Evolutionary conservation across 495 filamentous ascomycete species (phyloP).

Genomic region (Ramalina peruviana): DNA sequence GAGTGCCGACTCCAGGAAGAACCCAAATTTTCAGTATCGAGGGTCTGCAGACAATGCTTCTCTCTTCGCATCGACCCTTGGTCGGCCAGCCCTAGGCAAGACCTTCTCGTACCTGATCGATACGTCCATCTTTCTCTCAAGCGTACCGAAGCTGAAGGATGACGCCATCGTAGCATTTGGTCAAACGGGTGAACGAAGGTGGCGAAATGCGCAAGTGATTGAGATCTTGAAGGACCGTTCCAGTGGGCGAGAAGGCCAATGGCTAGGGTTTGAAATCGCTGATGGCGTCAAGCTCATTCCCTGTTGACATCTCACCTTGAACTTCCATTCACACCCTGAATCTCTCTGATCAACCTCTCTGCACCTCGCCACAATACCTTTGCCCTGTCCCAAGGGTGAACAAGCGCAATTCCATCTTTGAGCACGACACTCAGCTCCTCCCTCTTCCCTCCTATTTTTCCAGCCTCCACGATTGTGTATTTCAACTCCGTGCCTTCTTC

Average conservation of each 20-base stretch:
- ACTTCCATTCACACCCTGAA: too few relatives aligned
- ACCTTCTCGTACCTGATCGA: constrained; percentile 12
- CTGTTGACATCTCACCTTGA: not conserved
- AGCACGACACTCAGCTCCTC: constrained; percentile 2
- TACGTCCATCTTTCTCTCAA: constrained; percentile 11
- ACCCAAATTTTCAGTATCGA: constrained; percentile 1
- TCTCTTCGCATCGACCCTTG: constrained; percentile 11
- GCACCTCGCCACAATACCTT: too few relatives aligned
- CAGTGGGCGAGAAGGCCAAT: constrained; percentile 12
- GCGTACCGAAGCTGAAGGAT: constrained; percentile 4
- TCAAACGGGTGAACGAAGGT: not conserved
- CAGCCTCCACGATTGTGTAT: constrained; percentile 8
- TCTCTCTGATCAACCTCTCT: too few relatives aligned
- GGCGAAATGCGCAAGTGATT: constrained; percentile 6
- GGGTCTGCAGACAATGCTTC: constrained; percentile 8
- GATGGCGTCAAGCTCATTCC: constrained; percentile 5
- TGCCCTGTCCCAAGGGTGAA: too few relatives aligned
- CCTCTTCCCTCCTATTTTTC: constrained; percentile 5
- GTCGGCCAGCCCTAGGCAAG: constrained; percentile 16
- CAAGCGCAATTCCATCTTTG: too few relatives aligned
- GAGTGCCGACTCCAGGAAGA: not conserved
- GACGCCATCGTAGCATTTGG: constrained; percentile 9
- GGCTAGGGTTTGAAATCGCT: constrained; percentile 12
- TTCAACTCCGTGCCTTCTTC: not conserved
- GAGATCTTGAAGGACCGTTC: constrained; percentile 14